These are phyloP conservation scores for Blastocystis sp. DNA, from an alignment of 352 stramenopile species.

Conservation along the genomic window DNA sequence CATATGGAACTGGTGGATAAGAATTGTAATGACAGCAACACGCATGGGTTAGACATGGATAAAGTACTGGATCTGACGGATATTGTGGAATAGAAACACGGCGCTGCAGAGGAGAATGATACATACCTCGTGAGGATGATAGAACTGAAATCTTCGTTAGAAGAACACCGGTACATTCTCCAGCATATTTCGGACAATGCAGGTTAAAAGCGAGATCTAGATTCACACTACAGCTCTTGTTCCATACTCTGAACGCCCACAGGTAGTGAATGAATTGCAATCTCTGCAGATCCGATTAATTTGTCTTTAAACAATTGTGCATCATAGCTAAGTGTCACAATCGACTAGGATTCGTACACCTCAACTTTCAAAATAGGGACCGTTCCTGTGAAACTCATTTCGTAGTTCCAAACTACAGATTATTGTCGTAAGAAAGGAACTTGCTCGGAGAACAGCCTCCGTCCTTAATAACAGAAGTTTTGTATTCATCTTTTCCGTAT, in stretches of 20 bases:
- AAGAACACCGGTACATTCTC: not conserved
- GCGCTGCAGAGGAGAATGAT: not conserved
- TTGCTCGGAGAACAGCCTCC: constrained; percentile 30
- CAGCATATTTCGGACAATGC: not conserved
- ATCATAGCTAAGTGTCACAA: constrained; percentile 23
- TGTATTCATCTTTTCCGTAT: constrained; percentile 32
- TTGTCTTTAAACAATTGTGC: constrained; percentile 38
- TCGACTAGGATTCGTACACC: not conserved
- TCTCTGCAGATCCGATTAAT: constrained; percentile 50
- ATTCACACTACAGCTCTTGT: not conserved
- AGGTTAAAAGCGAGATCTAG: constrained; percentile 30
- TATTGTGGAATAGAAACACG: not conserved
- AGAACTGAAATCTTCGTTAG: constrained; percentile 19
- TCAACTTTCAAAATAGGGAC: not conserved
- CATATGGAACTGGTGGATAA: not conserved
- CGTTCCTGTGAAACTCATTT: constrained; percentile 24
- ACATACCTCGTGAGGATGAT: not conserved
- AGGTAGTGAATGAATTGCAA: not conserved
- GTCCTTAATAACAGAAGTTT: constrained; percentile 16
- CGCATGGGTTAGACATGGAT: not conserved
- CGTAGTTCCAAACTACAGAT: constrained; percentile 49
- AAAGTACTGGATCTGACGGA: not conserved
- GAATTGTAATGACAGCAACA: constrained; percentile 10
- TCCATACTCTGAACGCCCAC: not conserved
- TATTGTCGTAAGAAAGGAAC: not conserved